These are phyloP conservation scores for Abrus pulchellus DNA, from an alignment of 306 rosid species.

Conservation along the genomic window DNA sequence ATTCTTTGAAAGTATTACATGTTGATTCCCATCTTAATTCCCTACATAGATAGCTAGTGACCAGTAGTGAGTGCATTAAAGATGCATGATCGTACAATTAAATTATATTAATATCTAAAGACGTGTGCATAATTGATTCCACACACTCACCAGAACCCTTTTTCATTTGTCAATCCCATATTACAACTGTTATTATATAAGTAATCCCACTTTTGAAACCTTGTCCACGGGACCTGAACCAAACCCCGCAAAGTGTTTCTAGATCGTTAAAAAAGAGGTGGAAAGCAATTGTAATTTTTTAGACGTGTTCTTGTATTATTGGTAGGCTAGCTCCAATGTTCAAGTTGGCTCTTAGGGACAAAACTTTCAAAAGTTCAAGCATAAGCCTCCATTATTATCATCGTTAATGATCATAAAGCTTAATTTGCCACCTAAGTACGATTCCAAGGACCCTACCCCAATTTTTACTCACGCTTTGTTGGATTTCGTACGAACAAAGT, in stretches of 20 bases:
- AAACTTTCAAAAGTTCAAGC: slow-evolving; percentile 45
- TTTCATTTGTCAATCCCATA: slow-evolving; percentile 37
- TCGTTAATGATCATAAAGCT: slow-evolving; percentile 49
- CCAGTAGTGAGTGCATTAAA: slow-evolving; percentile 51
- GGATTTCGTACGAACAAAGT: slow-evolving; percentile 67
- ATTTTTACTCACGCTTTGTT: slow-evolving; percentile 54
- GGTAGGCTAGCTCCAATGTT: slow-evolving; percentile 44
- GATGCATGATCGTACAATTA: slow-evolving; percentile 52
- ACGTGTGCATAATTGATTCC: slow-evolving; percentile 72
- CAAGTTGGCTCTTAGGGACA: slow-evolving; percentile 62
- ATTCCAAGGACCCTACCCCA: slow-evolving; percentile 52
- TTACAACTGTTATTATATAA: slow-evolving; percentile 31
- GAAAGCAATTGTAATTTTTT: slow-evolving; percentile 50
- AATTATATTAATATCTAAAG: slow-evolving; percentile 31
- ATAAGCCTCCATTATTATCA: slow-evolving; percentile 43
- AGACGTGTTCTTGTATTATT: slow-evolving; percentile 56
- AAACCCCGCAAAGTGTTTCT: slow-evolving; percentile 59
- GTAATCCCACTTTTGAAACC: slow-evolving; percentile 54
- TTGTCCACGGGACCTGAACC: slow-evolving; percentile 91
- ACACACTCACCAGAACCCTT: slow-evolving; percentile 41
- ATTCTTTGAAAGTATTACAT: slow-evolving; percentile 65
- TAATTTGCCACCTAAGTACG: slow-evolving; percentile 66
- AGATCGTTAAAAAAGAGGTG: slow-evolving; percentile 62
- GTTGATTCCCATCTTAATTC: slow-evolving; percentile 40
- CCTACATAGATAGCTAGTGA: slow-evolving; percentile 16